Evolutionary conservation across 768 basidiomycete species (phyloP).

Genomic region (Termitomyces sp.): DNA sequence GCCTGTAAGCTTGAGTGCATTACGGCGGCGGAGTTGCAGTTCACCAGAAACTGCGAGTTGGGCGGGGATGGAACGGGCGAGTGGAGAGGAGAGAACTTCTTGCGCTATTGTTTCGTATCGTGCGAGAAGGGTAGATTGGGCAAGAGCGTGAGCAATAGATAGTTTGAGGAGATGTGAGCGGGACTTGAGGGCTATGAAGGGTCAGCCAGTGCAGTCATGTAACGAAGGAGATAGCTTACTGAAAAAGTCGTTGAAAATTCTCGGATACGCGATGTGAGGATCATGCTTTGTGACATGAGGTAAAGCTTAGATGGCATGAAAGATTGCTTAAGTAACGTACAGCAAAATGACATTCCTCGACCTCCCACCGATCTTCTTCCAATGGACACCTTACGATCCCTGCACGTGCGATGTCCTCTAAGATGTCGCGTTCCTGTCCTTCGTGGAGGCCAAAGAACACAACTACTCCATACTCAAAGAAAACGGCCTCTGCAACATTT

Average conservation of each 20-base stretch:
- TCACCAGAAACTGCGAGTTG: constrained; percentile 77
- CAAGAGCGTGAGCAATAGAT: constrained; percentile 91
- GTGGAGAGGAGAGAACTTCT: constrained; percentile 69
- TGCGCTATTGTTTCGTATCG: constrained; percentile 79
- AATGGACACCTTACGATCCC: constrained; percentile 60
- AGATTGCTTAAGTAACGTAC: constrained; percentile 37
- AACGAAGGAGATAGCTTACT: constrained; percentile 43
- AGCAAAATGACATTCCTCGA: constrained; percentile 88
- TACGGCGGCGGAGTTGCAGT: constrained; percentile 68
- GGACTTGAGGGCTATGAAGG: constrained; percentile 73
- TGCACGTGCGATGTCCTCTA: constrained; percentile 78
- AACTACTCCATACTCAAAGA: constrained; percentile 84
- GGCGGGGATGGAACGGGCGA: constrained; percentile 75
- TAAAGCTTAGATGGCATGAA: neutral
- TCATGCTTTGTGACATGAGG: constrained; percentile 57
- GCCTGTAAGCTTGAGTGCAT: constrained; percentile 85
- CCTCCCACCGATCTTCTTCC: constrained; percentile 74
- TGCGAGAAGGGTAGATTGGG: constrained; percentile 89
- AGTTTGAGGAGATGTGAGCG: constrained; percentile 87
- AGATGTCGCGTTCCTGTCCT: constrained; percentile 68
- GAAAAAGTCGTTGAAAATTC: constrained; percentile 96
- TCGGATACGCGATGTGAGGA: constrained; percentile 73
- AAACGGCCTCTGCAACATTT: constrained; percentile 67
- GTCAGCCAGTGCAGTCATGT: neutral
- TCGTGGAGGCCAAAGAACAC: constrained; percentile 90